Evolutionary conservation across 2,329 filamentous ascomycete species (phyloP), one percentile per base, ranked within the genome.

Genomic region (Fusarium secorum): DNA sequence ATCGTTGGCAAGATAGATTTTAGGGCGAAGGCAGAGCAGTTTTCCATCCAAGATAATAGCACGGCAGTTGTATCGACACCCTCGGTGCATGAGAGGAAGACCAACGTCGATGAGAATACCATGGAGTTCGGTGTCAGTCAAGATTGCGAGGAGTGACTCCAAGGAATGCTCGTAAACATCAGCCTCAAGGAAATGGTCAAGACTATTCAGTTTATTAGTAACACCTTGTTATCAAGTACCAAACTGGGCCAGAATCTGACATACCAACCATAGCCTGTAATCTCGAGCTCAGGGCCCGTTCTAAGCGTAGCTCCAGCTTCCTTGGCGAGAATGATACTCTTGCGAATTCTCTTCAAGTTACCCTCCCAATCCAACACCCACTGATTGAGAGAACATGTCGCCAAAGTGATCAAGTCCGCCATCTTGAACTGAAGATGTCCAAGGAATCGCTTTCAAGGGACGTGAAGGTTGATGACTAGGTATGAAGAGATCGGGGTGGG

Each of bases 11-110:
- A 94, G 85, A 74, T 41, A 90, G 69, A 93, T 84, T 79, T 94
- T 94, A 0, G 91, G 91, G 15, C 92, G 84, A 62, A 96, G 91
- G 64, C 91, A 83, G 22, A 94, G 80, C 24, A 95, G 90, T 80
- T 90, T 89, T 54, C 88, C 86, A 72, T 94, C 87, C 7, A 79
- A 75, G 53, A 78, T 77, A 4, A 83, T 70, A 18, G 79, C 77
- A 18, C 82, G 75, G 54, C 76, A 78, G 66, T 83, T 83, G 72
- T 81, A 83, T n/a, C 66, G 51, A 44, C 64, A 68, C 2, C 68
- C 64, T 17, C 81, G 73, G 60, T 82, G 80, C 54, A 89, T 84
- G 66, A 76, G 89, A 18, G 77, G 77, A 24, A 79, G 64, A 24
- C 79, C 79, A 17, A 81, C 63, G 45, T 81, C 79, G 22, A 81